Conservation (phyloP, 371 early-diverging fungal genomes). For the Circinella umbellata region DNA sequence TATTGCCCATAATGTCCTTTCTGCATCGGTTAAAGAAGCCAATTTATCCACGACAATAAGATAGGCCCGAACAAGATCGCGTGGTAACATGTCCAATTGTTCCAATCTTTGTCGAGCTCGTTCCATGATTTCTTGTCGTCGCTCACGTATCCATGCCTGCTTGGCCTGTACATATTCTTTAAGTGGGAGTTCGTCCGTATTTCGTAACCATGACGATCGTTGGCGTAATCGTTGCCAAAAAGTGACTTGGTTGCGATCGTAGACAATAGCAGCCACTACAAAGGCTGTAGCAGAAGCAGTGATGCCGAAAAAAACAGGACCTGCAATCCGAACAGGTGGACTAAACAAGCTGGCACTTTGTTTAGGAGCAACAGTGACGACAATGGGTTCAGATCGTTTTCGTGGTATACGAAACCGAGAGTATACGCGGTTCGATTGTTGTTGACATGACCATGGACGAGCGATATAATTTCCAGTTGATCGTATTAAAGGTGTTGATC, state of each 20-base stretch:
- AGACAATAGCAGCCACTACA: slow-evolving; percentile 25
- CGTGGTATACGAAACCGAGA: too few species aligned
- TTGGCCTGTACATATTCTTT: slow-evolving; percentile 14
- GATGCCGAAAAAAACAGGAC: slow-evolving; percentile 26
- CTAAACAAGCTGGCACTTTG: not conserved
- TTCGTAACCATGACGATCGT: not conserved
- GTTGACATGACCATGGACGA: too few species aligned
- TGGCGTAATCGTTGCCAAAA: slow-evolving; percentile 26
- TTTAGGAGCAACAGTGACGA: not conserved
- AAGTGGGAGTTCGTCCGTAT: slow-evolving; percentile 17
- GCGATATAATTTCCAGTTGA: too few species aligned
- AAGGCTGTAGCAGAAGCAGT: slow-evolving; percentile 20
- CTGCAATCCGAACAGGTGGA: slow-evolving; percentile 19
- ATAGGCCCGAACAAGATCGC: slow-evolving; percentile 48
- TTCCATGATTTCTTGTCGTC: slow-evolving; percentile 23
- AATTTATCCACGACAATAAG: slow-evolving; percentile 48
- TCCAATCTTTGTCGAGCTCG: slow-evolving; percentile 18
- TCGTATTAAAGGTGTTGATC: too few species aligned
- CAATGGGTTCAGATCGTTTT: not conserved
- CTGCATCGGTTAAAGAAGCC: slow-evolving; percentile 47
- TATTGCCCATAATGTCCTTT: slow-evolving; percentile 60
- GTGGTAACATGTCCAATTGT: slow-evolving; percentile 35
- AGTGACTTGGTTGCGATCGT: slow-evolving; percentile 31
- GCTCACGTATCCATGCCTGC: slow-evolving; percentile 15
- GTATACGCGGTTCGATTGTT: too few species aligned